Base-by-base conservation (phyloP, 2,329 filamentous ascomycete genomes). In the Ceratocystis papillata region DNA sequence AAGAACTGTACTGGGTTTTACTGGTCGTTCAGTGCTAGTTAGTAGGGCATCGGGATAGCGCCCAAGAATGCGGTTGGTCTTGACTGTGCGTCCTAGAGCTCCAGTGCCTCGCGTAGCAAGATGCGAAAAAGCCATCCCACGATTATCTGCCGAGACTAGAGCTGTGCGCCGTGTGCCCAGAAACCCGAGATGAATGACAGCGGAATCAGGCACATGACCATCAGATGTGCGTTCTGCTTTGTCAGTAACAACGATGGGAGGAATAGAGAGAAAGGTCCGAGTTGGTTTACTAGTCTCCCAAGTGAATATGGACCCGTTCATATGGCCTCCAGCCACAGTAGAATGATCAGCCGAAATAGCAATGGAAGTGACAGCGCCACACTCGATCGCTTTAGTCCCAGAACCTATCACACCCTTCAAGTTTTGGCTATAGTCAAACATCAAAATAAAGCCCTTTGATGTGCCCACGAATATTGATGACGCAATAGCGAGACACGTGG, bases 51-150 rank as follows among this genome's bases (percentile, higher is more conserved):
- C 82, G 0, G 93, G 93, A 76, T 99, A 99, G 63, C 94, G 84
- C 5, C 95, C 94, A 5, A 99, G 78, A 68, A 99, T 92, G 68
- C 95, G 83, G 1, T 89, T 93, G 0, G 90, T 96, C 76, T 90
- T 96, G 60, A 99, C 88, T 0, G 85, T 87, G 67, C 94, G 84
- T 5, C 88, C 91, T 25, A 99, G 81, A 28, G 91, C 83, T 2
- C 94, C 94, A 46, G 95, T 87, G 1, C 94, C 95, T 71, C 95
- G 83, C 8, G 90, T 96, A 8, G 94, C 95, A 8, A 99, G 82
- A 75, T 99, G 95, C 2, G 94, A 96, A 74, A 99, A 99, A 0
- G 94, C 93, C 95, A 99, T 99, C 22, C 95, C 94, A 62, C 85
- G 85, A 72, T 96, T 89, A 75, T 99, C 92, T 1, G 94, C 94